Conservation (phyloP, 2,329 filamentous ascomycete species). For the Talaromyces sp. region DNA sequence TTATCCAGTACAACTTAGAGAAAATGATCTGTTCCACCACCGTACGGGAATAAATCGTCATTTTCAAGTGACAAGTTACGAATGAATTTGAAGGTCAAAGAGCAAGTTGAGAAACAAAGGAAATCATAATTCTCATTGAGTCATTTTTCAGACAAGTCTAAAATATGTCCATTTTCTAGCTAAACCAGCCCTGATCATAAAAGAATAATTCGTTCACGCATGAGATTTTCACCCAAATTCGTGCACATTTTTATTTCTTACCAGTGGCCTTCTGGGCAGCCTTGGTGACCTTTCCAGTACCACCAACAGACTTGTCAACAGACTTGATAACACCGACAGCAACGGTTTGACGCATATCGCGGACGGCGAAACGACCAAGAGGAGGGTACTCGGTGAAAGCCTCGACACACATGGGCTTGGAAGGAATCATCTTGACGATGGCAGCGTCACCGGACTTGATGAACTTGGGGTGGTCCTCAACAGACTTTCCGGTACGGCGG, state of each 20-base stretch:
- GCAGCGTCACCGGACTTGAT: conserved; percentile 99
- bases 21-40: no score
- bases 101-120: conserved; percentile 6
- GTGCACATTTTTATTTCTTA: conserved; percentile 62
- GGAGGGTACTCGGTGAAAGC: conserved; percentile 99
- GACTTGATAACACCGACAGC: conserved; percentile 94
- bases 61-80: not conserved
- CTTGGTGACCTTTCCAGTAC: conserved; percentile 59
- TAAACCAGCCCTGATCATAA: conserved; percentile 8
- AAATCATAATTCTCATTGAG: conserved; percentile 16
- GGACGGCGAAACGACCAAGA: conserved; percentile 99
- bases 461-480: conserved; percentile 93
- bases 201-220: conserved; percentile 6
- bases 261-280: conserved; percentile 63
- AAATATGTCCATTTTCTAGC: conserved; percentile 13
- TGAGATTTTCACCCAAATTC: conserved; percentile 2
- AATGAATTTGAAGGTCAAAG: not conserved
- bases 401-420: conserved; percentile 99
- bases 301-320: conserved; percentile 63
- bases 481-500: conserved; percentile 98
- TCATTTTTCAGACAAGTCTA: conserved; percentile 15
- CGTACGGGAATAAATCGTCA: no score
- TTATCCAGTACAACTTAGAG: no score
- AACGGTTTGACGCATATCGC: conserved; percentile 75
- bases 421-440: conserved; percentile 99